Percentiles rank a stretch among this genome's conserved stretches.
Evolutionary conservation across 768 basidiomycete genomes (phyloP).

Genomic region (Gloeostereum incarnatum): DNA sequence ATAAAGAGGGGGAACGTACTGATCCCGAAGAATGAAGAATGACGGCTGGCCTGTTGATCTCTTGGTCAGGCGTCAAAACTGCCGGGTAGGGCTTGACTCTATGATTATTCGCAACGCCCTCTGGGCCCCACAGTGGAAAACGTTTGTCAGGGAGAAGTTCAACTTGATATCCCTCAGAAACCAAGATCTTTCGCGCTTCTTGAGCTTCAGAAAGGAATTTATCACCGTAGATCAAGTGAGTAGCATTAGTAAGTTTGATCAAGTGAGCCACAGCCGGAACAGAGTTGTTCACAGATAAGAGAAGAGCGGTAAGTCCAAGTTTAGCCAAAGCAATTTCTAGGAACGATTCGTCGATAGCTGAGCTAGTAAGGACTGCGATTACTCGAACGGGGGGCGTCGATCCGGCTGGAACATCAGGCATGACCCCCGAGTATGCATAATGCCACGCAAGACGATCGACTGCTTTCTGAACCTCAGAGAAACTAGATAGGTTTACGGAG

Average conservation of each 20-base stretch:
- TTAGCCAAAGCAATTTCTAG: constrained; percentile 32
- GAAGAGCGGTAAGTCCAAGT: constrained; percentile 25
- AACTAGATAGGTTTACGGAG: constrained; percentile 3
- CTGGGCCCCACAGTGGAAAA: constrained; percentile 30
- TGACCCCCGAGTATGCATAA: constrained; percentile 13
- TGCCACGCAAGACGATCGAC: constrained; percentile 20
- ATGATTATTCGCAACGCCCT: constrained; percentile 14
- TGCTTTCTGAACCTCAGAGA: constrained; percentile 11
- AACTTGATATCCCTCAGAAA: constrained; percentile 10
- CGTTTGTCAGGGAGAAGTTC: constrained; percentile 21
- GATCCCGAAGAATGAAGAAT: constrained; percentile 37
- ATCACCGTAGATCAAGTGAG: constrained; percentile 28
- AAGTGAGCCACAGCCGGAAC: constrained; percentile 34
- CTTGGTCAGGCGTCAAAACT: constrained; percentile 21
- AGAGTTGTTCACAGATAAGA: constrained; percentile 36
- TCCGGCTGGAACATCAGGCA: constrained; percentile 11
- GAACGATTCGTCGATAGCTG: constrained; percentile 29
- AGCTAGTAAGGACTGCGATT: constrained; percentile 27
- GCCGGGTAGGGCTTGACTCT: constrained; percentile 17
- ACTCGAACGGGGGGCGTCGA: constrained; percentile 20
- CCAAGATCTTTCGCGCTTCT: constrained; percentile 19
- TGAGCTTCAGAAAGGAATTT: constrained; percentile 23
- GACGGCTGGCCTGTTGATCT: constrained; percentile 20
- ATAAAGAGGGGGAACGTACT: constrained; percentile 8
- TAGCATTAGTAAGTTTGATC: constrained; percentile 22